Evolutionary conservation across 1,284 basidiomycete species (phyloP).

Genomic region (Cryptococcus amylolentus): DNA sequence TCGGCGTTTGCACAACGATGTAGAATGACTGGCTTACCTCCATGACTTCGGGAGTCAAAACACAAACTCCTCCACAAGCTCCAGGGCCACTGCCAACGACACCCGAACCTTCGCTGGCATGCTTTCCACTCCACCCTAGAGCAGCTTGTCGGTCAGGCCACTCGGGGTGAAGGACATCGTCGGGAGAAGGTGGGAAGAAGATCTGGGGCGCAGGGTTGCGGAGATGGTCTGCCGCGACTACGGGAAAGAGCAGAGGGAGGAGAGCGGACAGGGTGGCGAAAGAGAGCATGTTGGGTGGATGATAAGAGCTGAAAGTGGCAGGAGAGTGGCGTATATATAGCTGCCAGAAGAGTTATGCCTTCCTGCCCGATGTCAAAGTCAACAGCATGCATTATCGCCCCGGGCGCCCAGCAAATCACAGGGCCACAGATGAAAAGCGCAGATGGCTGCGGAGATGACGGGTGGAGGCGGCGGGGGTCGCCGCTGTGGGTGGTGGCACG

Average conservation of each 20-base stretch:
- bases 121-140: slow-evolving; percentile 1
- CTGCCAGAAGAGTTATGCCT: too few species aligned
- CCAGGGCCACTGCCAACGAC: slow-evolving; percentile 3
- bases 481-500: too few species aligned
- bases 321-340: background rate
- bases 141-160: slow-evolving; percentile 15
- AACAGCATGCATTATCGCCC: too few species aligned
- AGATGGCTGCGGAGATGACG: too few species aligned
- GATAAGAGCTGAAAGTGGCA: too few species aligned
- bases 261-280: background rate
- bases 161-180: slow-evolving; percentile 12
- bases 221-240: background rate
- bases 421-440: too few species aligned
- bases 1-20: background rate
- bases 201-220: slow-evolving; percentile 1
- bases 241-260: background rate
- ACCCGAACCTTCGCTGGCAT: background rate
- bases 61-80: slow-evolving; percentile 17
- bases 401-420: too few species aligned
- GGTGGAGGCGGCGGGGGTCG: too few species aligned
- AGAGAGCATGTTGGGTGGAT: too few species aligned
- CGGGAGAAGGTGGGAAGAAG: slow-evolving; percentile 3
- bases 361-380: too few species aligned
- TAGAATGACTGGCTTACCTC: slow-evolving; percentile 7
- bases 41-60: slow-evolving; percentile 16